Percentiles rank a stretch among this genome's conserved stretches.
phyloP scores from a whole-genome alignment of 164 flowering plant genomes.

The Cinnamomum micranthum region DNA sequence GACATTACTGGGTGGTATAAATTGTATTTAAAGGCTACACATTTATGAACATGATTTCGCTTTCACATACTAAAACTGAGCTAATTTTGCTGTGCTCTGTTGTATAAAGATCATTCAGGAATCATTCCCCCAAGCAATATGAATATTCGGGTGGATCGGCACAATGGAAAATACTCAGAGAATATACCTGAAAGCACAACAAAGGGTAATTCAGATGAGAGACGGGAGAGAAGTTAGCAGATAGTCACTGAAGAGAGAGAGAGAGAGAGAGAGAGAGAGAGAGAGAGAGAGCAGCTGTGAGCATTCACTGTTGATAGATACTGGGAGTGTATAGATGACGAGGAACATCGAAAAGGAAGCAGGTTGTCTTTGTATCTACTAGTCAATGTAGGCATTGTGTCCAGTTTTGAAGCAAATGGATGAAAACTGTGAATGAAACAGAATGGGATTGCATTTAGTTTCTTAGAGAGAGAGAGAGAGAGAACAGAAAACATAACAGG shows the following conservation, averaged over 20 bases:
- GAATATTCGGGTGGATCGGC: constrained; percentile 57
- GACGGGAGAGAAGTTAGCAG: constrained; percentile 23
- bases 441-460: constrained; percentile 3
- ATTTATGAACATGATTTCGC: constrained; percentile 89
- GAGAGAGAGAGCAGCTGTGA: constrained; percentile 9
- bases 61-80: constrained; percentile 50
- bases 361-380: background rate
- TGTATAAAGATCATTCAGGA: constrained; percentile 37
- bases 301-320: constrained; percentile 27
- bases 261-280: constrained; percentile 1
- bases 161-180: constrained; percentile 54
- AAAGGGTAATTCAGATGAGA: constrained; percentile 38
- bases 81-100: background rate
- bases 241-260: background rate
- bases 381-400: constrained; percentile 15
- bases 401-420: constrained; percentile 32
- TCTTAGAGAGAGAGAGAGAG: too few species aligned
- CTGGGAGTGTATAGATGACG: constrained; percentile 27
- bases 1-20: background rate
- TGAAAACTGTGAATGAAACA: constrained; percentile 19
- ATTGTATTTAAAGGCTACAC: constrained; percentile 61
- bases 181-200: constrained; percentile 53
- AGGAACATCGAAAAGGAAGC: constrained; percentile 7
- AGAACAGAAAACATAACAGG: too few species aligned
- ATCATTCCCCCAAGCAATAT: constrained; percentile 49